These are phyloP conservation scores for Penicillium sp. DNA, from an alignment of 2,329 filamentous ascomycete species.

Conservation along the genomic window DNA sequence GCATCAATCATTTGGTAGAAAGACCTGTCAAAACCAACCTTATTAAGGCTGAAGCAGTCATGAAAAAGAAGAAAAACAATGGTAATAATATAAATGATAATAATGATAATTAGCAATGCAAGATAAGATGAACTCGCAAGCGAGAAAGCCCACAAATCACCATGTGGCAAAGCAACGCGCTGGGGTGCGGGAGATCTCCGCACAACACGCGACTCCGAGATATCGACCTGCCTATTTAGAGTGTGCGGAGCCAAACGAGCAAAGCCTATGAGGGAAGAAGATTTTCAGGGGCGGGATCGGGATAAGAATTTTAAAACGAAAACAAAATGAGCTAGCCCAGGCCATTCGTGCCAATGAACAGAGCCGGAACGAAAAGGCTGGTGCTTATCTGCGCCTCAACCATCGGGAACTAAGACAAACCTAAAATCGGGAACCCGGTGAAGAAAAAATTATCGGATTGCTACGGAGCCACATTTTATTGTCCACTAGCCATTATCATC, in stretches of 20 bases:
- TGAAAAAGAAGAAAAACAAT: too few species aligned
- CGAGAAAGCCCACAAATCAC: too few species aligned
- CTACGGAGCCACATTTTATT: neutral
- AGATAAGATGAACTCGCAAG: too few species aligned
- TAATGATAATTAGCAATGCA: too few species aligned
- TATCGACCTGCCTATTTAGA: neutral
- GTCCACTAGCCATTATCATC: too few species aligned
- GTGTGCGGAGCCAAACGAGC: neutral
- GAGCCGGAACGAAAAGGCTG: neutral
- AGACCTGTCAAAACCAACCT: too few species aligned
- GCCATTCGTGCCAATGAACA: neutral
- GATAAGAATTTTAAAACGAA: neutral
- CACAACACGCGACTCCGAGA: neutral
- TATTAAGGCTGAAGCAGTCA: too few species aligned
- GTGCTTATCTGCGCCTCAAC: slow-evolving; percentile 2
- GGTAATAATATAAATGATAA: too few species aligned
- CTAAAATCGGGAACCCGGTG: slow-evolving; percentile 17
- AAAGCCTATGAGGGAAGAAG: neutral
- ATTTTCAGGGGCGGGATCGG: neutral
- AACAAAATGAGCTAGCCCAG: too few species aligned
- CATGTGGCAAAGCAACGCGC: too few species aligned
- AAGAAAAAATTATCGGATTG: slow-evolving; percentile 6
- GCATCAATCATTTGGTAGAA: too few species aligned
- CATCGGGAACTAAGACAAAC: slow-evolving; percentile 1
- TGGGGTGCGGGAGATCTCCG: neutral